Base-by-base conservation (phyloP, 83 land plant genomes). In the Larix sibirica region DNA sequence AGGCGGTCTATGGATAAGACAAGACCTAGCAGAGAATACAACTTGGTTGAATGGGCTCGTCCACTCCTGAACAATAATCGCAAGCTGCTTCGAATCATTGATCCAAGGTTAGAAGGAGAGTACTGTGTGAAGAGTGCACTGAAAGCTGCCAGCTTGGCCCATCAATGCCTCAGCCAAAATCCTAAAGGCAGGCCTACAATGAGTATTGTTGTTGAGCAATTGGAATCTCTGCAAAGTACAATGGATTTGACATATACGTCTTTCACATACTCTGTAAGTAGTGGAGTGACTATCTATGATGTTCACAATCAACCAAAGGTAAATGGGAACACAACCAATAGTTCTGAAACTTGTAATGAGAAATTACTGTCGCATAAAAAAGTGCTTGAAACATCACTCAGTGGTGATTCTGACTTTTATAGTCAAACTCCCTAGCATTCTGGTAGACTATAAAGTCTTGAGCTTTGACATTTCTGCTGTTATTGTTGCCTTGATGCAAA, bases 31-130 rank as follows among this genome's bases (percentile, higher is more conserved):
- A 83, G 87, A 79, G 95, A 93, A 59, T 89, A 89, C 67, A 91
- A 89, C 85, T 85, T 93, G 23, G 93, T 93, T 59, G 91, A 91
- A 36, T 93, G 95, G 95, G 93, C 91, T 36, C 90, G 95, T 4
- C 95, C 95, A 8, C 81, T 89, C 21, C 82, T 93, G 47, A 86
- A 82, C 81, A 80, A 87, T 59, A 86, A 77, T 12, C 85, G 83
- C 50, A 91, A 89, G 79, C 79, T 93, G 60, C 36, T 84, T 61
- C 77, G 74, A 79, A 89, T 93, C n/a, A 66, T 93, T 1, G 95
- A 93, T 78, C 91, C 91, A n/a, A 91, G 91, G 88, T 83, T 93
- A 80, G 90, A 89, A 59, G 91, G 91, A 5, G 90, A 89, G 73
- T 89, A 89, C 77, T 83, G 90, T 33, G 47, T 36, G 18, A 89